Evolutionary conservation across 805 yeast species (phyloP).

Genomic region (Saturnispora hagleri): DNA sequence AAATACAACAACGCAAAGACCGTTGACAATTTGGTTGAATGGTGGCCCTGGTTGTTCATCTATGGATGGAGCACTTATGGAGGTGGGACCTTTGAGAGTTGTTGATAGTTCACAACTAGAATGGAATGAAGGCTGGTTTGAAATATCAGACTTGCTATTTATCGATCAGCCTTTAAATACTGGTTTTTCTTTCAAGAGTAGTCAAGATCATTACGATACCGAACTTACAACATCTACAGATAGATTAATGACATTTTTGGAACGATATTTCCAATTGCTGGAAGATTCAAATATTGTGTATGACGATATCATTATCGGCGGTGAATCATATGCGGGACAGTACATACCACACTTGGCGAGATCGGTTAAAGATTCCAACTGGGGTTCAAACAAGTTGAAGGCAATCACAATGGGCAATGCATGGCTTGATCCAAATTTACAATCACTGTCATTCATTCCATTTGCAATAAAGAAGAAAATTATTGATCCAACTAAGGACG

Average conservation of each 20-base stretch:
- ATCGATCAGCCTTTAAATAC: slow-evolving; percentile 95
- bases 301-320: slow-evolving; percentile 64
- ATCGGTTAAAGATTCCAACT: slow-evolving; percentile 41
- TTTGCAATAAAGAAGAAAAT: slow-evolving; percentile 54
- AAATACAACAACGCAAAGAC: slow-evolving; percentile 21
- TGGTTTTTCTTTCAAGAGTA: slow-evolving; percentile 60
- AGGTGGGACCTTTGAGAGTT: slow-evolving; percentile 80
- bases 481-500: slow-evolving; percentile 27
- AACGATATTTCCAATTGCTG: slow-evolving; percentile 56
- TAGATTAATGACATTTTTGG: slow-evolving; percentile 58
- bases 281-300: slow-evolving; percentile 54
- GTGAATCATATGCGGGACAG: slow-evolving; percentile 97
- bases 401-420: slow-evolving; percentile 86
- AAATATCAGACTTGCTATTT: slow-evolving; percentile 67
- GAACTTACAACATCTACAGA: slow-evolving; percentile 49
- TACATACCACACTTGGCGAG: slow-evolving; percentile 83
- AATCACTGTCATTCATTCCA: slow-evolving; percentile 72
- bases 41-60: slow-evolving; percentile 99
- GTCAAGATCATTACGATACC: slow-evolving; percentile 36
- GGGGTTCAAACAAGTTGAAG: slow-evolving; percentile 34
- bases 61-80: slow-evolving; percentile 94
- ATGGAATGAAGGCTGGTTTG: slow-evolving; percentile 74
- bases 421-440: slow-evolving; percentile 85
- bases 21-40: slow-evolving; percentile 79
- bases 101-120: slow-evolving; percentile 29